A percentile compares a stretch with the other conserved stretches of the same genome.
Conservation (phyloP, 2,329 filamentous ascomycete species). For the Pestalotiopsis sp. region DNA sequence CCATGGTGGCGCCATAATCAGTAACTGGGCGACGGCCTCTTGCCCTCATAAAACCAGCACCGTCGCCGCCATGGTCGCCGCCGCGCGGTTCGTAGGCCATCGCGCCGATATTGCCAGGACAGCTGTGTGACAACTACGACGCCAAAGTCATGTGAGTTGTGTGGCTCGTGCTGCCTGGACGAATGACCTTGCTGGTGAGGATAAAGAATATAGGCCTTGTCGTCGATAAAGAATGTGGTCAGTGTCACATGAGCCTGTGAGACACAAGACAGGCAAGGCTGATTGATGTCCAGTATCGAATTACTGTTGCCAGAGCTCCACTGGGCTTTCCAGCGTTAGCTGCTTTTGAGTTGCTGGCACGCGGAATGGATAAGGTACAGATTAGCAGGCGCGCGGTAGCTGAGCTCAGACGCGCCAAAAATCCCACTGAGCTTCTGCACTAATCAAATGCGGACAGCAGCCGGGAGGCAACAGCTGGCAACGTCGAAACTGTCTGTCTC, state of each 20-base stretch:
- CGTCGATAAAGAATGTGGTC: slow-evolving; percentile 5
- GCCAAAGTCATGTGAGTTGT: slow-evolving; percentile 4
- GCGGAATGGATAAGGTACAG: not conserved
- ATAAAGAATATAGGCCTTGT: not conserved
- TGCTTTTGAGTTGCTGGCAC: not conserved
- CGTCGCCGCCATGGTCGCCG: slow-evolving; percentile 47
- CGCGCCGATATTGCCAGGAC: slow-evolving; percentile 19
- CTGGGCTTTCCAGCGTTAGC: not conserved
- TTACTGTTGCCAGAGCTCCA: slow-evolving; percentile 7
- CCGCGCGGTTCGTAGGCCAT: slow-evolving; percentile 60
- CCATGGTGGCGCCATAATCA: slow-evolving; percentile 87
- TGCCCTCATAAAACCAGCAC: slow-evolving; percentile 47
- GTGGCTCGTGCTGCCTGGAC: not conserved
- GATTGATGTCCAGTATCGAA: slow-evolving; percentile 5
- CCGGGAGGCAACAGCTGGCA: too few species aligned
- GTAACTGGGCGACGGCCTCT: slow-evolving; percentile 71
- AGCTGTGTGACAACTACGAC: not conserved
- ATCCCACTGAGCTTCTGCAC: not conserved
- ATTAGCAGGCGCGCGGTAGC: too few species aligned
- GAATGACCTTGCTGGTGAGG: not conserved
- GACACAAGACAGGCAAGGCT: slow-evolving; percentile 5
- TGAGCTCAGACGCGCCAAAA: not conserved
- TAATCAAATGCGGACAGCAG: too few species aligned
- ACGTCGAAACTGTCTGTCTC: too few species aligned
- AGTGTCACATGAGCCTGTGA: slow-evolving; percentile 12